Conservation (phyloP, 345 rosid genomes). For the Ceriops zippeliana region DNA sequence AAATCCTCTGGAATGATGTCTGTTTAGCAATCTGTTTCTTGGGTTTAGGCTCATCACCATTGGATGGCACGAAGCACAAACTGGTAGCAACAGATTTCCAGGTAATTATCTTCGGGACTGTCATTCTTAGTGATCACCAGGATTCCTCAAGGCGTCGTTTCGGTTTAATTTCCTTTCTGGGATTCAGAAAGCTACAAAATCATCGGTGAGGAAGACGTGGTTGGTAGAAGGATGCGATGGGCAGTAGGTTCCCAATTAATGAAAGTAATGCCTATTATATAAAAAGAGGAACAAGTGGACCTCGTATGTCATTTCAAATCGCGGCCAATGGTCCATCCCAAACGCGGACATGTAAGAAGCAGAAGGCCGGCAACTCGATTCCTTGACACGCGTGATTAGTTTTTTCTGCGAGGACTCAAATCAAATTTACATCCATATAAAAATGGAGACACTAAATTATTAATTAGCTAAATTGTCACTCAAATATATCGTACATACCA, state of each 20-base stretch:
- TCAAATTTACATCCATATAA: no score
- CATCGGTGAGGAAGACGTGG: neutral
- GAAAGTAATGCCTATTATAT: no score
- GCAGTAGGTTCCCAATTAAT: no score
- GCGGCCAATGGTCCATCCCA: conserved; percentile 8
- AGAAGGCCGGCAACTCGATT: conserved; percentile 23
- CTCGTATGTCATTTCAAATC: conserved; percentile 13
- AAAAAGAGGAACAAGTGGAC: conserved; percentile 2
- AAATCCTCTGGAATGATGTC: conserved; percentile 54
- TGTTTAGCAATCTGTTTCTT: conserved; percentile 47
- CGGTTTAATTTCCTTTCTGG: neutral
- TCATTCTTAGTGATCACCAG: conserved; percentile 28
- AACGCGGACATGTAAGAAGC: conserved; percentile 17
- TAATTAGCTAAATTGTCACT: neutral
- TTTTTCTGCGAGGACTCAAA: neutral
- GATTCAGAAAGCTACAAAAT: no score
- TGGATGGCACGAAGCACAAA: conserved; percentile 40
- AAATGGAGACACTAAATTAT: no score
- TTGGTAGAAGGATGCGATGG: neutral
- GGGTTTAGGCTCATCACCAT: conserved; percentile 15
- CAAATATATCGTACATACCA: neutral
- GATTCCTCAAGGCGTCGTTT: neutral
- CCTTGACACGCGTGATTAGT: conserved; percentile 2
- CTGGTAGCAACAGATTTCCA: conserved; percentile 52
- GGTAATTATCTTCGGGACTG: conserved; percentile 35